phyloP scores from a whole-genome alignment of 805 yeast species.

The Wickerhamiella spandovensis region DNA sequence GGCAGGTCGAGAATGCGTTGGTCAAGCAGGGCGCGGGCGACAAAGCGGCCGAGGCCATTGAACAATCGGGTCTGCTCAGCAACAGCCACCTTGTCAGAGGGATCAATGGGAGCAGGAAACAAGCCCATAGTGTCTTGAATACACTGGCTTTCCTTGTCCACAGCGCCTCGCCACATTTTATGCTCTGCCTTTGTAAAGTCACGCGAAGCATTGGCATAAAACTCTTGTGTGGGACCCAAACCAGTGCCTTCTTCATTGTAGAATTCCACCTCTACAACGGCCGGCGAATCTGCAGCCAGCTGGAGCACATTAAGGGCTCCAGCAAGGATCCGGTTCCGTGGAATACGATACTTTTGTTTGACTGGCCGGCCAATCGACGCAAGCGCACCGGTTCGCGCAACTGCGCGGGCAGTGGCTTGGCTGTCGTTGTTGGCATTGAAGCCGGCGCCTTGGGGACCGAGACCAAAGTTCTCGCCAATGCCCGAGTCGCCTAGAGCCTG shows the following conservation, averaged over 20 bases:
- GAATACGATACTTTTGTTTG: slow-evolving; percentile 66
- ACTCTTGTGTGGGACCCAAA: slow-evolving; percentile 89
- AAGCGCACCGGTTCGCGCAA: slow-evolving; percentile 11
- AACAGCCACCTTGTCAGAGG: slow-evolving; percentile 5
- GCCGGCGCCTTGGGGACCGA: slow-evolving; percentile 9
- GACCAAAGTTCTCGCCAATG: slow-evolving; percentile 15
- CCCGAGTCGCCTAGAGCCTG: slow-evolving; percentile 27
- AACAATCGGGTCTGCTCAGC: slow-evolving; percentile 35
- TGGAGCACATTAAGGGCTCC: slow-evolving; percentile 71
- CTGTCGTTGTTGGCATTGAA: not conserved
- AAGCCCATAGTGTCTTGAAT: slow-evolving; percentile 40
- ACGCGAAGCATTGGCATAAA: slow-evolving; percentile 67
- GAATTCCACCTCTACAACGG: slow-evolving; percentile 74
- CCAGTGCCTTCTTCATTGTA: slow-evolving; percentile 93
- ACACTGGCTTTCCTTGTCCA: slow-evolving; percentile 20
- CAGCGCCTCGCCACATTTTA: slow-evolving; percentile 53
- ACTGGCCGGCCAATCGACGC: slow-evolving; percentile 53
- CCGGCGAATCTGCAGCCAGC: slow-evolving; percentile 65
- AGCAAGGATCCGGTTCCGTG: slow-evolving; percentile 54
- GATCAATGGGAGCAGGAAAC: slow-evolving; percentile 54
- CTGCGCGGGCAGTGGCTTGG: slow-evolving; percentile 3
- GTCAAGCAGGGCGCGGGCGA: slow-evolving; percentile 78
- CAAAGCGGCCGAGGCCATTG: slow-evolving; percentile 60
- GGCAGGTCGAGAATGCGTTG: slow-evolving; percentile 76
- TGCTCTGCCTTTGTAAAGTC: slow-evolving; percentile 49